Percentiles rank a stretch among this genome's conserved stretches.
phyloP scores from a whole-genome alignment of 2,329 filamentous ascomycete species.

The Cadophora sp. region DNA sequence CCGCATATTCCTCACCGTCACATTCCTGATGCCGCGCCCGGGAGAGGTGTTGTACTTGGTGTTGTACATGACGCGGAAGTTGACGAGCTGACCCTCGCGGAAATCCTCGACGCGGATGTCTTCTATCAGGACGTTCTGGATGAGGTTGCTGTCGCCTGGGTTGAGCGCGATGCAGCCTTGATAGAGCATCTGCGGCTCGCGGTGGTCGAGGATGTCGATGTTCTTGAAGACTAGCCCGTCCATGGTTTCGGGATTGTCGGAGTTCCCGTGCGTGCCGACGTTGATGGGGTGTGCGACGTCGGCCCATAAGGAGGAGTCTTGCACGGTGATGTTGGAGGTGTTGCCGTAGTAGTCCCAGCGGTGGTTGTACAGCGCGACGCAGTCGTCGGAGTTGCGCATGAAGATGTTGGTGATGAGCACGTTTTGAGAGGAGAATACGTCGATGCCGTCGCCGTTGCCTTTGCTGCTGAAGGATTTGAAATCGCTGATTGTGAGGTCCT shows the following conservation, averaged over 20 bases:
- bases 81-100: neutral
- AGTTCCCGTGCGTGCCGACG: neutral
- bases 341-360: slow-evolving; percentile 45
- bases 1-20: neutral
- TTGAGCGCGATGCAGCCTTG: neutral
- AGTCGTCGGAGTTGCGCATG: slow-evolving; percentile 48
- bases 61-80: neutral
- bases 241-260: neutral
- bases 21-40: neutral
- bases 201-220: neutral
- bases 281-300: neutral
- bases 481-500: neutral
- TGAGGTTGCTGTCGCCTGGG: neutral
- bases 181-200: neutral
- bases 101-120: neutral
- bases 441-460: neutral
- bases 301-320: slow-evolving; percentile 39
- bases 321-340: slow-evolving; percentile 44
- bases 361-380: slow-evolving; percentile 46
- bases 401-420: slow-evolving; percentile 30
- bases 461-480: neutral
- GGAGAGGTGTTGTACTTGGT: neutral
- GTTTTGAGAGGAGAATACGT: neutral
- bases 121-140: neutral
- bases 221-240: neutral